Evolutionary conservation across 148 eudicot genomes (phyloP), one percentile per base, ranked within the genome.

Genomic region (Hydrangea macrophylla): DNA sequence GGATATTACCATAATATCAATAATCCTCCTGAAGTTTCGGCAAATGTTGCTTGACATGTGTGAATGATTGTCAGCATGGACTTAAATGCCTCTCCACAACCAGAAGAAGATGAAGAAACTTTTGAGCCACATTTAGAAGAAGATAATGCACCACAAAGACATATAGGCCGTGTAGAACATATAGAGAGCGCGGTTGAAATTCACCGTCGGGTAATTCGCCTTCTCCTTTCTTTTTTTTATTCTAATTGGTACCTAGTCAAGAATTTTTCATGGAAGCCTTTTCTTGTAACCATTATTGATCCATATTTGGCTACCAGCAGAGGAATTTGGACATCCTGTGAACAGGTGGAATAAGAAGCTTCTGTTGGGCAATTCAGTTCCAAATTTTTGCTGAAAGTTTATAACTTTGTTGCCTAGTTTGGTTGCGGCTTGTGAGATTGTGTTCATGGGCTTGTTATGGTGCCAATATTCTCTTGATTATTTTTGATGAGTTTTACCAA

Each of bases 21-120:
- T 50, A 45, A 57, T 50, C n/a, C 48, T 5, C 10, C 40, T 55
- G 32, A 42, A 76, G 67, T 30, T 53, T 60, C 61, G 44, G 42
- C 28, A 58, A 45, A 71, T 75, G 71, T 64, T 72, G 61, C 42
- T 67, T 79, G 55, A 72, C 60, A 42, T 48, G 55, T 48, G 81
- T 81, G 77, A 73, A 64, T 81, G 76, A 71, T 68, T 73, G 70
- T 70, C 77, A 79, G 69, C 72, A 90, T 94, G 97, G 99, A 94
- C 77, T 85, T 94, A 75, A 94, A 94, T 85, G 97, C 82, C 33
- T 86, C 88, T 30, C 98, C 96, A 6, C 78, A 73, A 75, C 96
- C 96, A 20, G 98, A 94, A 68, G 98, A 94, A 12, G 98, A 94
- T 35, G 98, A 93, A 18, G 95, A 83, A 67, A 70, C 66, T 55